Evolutionary conservation across 768 basidiomycete genomes (phyloP), one percentile per base, ranked within the genome.

Genomic region (Xerocomellus chrysenteron): DNA sequence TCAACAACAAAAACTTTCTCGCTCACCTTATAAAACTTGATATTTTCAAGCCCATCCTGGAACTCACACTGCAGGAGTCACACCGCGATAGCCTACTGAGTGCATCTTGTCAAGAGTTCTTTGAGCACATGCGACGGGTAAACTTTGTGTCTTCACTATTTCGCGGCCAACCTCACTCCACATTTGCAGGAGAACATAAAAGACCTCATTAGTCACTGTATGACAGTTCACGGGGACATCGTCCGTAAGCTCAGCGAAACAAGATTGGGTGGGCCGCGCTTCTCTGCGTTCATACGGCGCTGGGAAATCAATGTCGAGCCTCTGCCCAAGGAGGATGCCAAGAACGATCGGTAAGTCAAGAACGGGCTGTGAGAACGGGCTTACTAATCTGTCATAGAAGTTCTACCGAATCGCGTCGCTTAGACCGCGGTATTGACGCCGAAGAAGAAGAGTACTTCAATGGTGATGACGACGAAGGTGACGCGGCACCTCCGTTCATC

Each of bases 381-480:
- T 54, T 57, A 30, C 57, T 57, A 52, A 63, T 53, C 55, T 60
- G 39, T 50, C 35, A 42, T 61, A 84, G 82, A 63, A 67, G 74
- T 58, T 45, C 66, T 42, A 74, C 77, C 50, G 68, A 73, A 74
- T 73, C 77, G 19, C 58, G 75, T 65, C 58, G 74, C 72, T 64
- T 56, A 53, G 80, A 79, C 42, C 81, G 80, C 33, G 68, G 74
- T 35, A 71, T 85, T 55, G 91, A 92, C 60, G 78, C 79, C 6
- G 89, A 91, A 58, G 95, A 98, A 70, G 95, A 98, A 70, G 83
- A 88, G 56, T 98, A 97, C 75, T 98, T 97, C 81, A 93, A 95
- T 64, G 81, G 77, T 30, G 90, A 91, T 40, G 92, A 94, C 59
- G 90, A 93, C 42, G 94, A 94, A 61, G 76, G 80, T 35, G 78